Evolutionary conservation across 495 filamentous ascomycete species (phyloP), one percentile per base, ranked within the genome.

Genomic region (Xylaria intraflava): DNA sequence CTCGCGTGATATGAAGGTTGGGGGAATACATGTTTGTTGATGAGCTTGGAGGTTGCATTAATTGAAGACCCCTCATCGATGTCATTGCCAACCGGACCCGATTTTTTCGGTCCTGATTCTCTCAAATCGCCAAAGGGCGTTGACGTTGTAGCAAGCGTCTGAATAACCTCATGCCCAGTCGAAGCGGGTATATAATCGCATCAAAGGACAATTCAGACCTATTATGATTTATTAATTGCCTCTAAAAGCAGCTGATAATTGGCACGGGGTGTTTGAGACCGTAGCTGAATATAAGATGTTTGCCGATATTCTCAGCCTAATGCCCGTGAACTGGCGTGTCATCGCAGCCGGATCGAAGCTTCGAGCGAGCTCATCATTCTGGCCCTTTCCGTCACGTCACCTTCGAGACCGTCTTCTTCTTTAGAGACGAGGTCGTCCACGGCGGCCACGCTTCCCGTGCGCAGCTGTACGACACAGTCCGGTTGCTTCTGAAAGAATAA

Each of bases 281-380:
- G 17, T 19, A 35, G 17, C 2, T 24, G 38, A 1, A n/a, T 29
- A 26, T 35, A 14, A 26, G 31, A 44, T 6, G 3, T 39, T 4
- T 41, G 41, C 16, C 16, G 6, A 36, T 39, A 7, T 27, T 30
- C n/a, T 5, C 31, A 12, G 31, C 23, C 20, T 16, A 14, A 14
- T 16, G 44, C 19, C n/a, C 2, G 7, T 17, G 24, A 17, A 17
- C 14, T 16, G 31, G 19, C 27, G 30, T 26, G 49, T 82, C 73
- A 84, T 64, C 71, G 74, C 40, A 84, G 65, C 42, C 69, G 72
- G 29, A 90, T 73, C n/a, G 74, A 77, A 49, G 87, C 73, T 57
- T 88, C 83, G 27, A 90, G 72, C 51, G 78, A 78, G 62, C 83
- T 85, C 50, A 83, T 70, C 69, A 83, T 84, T 60, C 88, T 68